Percentiles rank a stretch among this genome's conserved stretches.
Evolutionary conservation across 169 alveolate genomes (phyloP).

Genomic region (Plasmodium chabaudi): DNA sequence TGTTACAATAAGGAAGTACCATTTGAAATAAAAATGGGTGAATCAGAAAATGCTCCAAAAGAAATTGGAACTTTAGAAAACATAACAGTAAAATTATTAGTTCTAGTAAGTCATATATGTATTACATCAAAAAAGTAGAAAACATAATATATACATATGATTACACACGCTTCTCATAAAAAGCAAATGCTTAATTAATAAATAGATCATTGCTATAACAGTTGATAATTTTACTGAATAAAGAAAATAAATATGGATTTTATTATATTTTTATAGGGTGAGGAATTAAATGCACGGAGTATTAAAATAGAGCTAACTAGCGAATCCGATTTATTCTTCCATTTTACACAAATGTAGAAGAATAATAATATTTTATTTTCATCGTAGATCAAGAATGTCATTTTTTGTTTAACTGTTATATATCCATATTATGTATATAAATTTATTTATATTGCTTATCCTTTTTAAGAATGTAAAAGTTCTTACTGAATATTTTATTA

Average conservation of each 20-base stretch:
- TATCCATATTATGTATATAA: background rate
- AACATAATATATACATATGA: too few relatives aligned
- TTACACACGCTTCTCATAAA: too few relatives aligned
- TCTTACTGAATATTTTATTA: background rate
- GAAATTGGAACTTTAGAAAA: slow-evolving; percentile 93
- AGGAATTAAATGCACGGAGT: slow-evolving; percentile 87
- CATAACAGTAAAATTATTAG: slow-evolving; percentile 89
- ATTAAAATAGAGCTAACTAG: slow-evolving; percentile 92
- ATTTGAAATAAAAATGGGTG: slow-evolving; percentile 92
- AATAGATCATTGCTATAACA: too few relatives aligned
- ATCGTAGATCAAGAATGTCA: background rate
- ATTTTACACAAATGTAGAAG: slow-evolving; percentile 89
- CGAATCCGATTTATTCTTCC: slow-evolving; percentile 95
- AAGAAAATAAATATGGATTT: too few relatives aligned
- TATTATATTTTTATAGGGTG: slow-evolving; percentile 83
- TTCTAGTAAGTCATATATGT: slow-evolving; percentile 78
- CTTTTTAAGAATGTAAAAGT: background rate
- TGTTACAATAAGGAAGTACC: slow-evolving; percentile 94
- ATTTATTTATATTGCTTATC: background rate
- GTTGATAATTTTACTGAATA: too few relatives aligned
- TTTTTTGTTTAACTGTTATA: background rate
- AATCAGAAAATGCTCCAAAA: slow-evolving; percentile 82
- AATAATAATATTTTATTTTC: background rate
- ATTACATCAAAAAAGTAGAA: background rate
- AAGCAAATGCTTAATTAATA: too few relatives aligned